phyloP scores from a whole-genome alignment of 208 protist genomes.

The Leishmania lainsoni region DNA sequence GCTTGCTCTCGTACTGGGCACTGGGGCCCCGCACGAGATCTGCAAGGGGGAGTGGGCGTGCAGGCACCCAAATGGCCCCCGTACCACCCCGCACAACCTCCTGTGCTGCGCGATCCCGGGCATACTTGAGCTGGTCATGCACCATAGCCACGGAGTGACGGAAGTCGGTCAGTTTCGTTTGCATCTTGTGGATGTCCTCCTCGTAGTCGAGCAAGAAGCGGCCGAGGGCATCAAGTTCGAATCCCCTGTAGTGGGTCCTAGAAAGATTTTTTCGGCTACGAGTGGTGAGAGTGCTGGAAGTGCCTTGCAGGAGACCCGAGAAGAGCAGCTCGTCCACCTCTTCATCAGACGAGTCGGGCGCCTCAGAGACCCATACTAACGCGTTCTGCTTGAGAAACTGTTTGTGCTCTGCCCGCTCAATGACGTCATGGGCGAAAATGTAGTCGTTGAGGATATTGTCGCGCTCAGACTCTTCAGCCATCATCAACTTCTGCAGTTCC shows the following conservation, averaged over 20 bases:
- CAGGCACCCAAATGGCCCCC: conserved; percentile 43
- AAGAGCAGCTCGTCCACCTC: background rate
- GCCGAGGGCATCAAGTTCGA: conserved; percentile 38
- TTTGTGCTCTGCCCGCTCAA: conserved; percentile 36
- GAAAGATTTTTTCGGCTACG: background rate
- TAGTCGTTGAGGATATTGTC: conserved; percentile 22
- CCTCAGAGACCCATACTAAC: background rate
- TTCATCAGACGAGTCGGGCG: conserved; percentile 12
- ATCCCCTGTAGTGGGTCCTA: conserved; percentile 38
- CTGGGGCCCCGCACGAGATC: conserved; percentile 39
- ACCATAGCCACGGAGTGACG: conserved; percentile 29
- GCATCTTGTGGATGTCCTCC: conserved; percentile 33
- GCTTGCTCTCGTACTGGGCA: conserved; percentile 34
- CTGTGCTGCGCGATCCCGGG: conserved; percentile 38
- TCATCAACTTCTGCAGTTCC: conserved; percentile 17
- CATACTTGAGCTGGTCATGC: conserved; percentile 43
- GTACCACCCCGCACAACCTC: conserved; percentile 35
- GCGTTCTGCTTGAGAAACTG: conserved; percentile 22
- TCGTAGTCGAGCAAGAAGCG: conserved; percentile 46
- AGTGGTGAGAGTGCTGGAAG: background rate
- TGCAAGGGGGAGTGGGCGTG: conserved; percentile 41
- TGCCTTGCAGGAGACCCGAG: background rate
- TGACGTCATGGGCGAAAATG: conserved; percentile 7
- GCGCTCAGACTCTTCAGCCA: conserved; percentile 13
- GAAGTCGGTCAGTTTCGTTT: conserved; percentile 17